These are phyloP conservation scores for Trichocladium uniseriatum DNA, from an alignment of 495 filamentous ascomycete genomes.

Conservation along the genomic window DNA sequence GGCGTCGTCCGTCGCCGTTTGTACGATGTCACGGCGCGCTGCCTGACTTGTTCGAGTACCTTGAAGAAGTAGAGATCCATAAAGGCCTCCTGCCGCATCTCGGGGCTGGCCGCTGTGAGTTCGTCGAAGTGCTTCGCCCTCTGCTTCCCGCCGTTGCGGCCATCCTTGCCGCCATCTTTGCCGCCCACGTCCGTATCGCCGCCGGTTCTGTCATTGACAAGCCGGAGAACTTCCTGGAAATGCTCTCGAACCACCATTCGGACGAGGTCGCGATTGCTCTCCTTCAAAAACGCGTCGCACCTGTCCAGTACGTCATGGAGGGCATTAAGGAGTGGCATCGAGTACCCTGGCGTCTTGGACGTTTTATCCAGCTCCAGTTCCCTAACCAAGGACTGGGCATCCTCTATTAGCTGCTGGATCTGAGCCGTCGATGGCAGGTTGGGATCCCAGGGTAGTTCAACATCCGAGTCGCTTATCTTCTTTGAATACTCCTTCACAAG, in stretches of 20 bases:
- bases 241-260: conserved; percentile 29
- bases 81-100: conserved; percentile 32
- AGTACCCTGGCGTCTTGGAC: conserved; percentile 17
- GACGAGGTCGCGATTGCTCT: conserved; percentile 20
- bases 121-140: conserved; percentile 21
- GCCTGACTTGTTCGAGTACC: conserved; percentile 27
- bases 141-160: background rate
- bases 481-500: conserved; percentile 27
- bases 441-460: background rate
- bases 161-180: background rate
- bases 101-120: conserved; percentile 29
- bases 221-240: conserved; percentile 28
- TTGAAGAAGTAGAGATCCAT: conserved; percentile 35
- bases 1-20: conserved; percentile 11
- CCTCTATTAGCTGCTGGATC: conserved; percentile 4
- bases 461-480: conserved; percentile 13
- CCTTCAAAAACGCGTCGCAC: conserved; percentile 23
- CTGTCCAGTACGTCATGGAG: conserved; percentile 31
- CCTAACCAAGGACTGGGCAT: conserved; percentile 12
- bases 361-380: conserved; percentile 5
- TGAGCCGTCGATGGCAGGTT: too few relatives aligned
- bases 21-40: conserved; percentile 17
- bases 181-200: conserved; percentile 4
- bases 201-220: conserved; percentile 23
- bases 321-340: conserved; percentile 23